These are phyloP conservation scores for Aspergillus hortae DNA, from an alignment of 2,329 filamentous ascomycete genomes.

Conservation along the genomic window DNA sequence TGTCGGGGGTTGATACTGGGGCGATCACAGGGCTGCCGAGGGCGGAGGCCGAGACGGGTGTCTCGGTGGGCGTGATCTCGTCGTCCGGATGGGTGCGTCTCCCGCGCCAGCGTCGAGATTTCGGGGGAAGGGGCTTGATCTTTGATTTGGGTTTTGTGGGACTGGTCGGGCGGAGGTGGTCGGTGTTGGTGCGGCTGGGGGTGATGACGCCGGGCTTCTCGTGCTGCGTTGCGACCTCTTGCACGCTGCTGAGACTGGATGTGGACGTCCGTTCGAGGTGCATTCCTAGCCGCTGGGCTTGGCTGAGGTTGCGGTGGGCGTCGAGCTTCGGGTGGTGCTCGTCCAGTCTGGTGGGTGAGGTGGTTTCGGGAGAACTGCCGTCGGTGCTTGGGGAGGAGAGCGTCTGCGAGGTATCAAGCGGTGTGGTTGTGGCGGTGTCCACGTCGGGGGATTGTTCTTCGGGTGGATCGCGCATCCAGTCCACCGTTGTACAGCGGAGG, in stretches of 20 bases:
- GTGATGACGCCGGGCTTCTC: conserved; percentile 82
- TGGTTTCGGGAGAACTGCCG: conserved; percentile 46
- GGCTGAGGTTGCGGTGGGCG: conserved; percentile 15
- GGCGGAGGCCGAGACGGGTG: conserved; percentile 12
- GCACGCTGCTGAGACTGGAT: conserved; percentile 73
- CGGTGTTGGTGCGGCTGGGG: conserved; percentile 58
- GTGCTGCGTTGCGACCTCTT: conserved; percentile 72
- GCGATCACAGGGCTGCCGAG: conserved; percentile 2
- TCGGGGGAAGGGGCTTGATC: conserved; percentile 41
- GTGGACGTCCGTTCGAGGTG: conserved; percentile 65
- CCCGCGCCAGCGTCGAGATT: conserved; percentile 42
- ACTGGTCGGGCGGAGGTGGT: conserved; percentile 10
- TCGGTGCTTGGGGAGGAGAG: conserved; percentile 25
- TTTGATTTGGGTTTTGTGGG: conserved; percentile 25
- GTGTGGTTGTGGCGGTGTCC: conserved; percentile 3
- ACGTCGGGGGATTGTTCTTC: neutral
- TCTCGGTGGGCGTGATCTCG: conserved; percentile 28
- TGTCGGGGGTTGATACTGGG: neutral
- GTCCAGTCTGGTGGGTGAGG: conserved; percentile 28
- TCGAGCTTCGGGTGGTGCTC: neutral
- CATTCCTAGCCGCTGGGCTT: conserved; percentile 56
- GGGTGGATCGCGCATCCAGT: conserved; percentile 40
- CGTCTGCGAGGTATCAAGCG: conserved; percentile 37
- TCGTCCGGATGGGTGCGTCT: conserved; percentile 31
- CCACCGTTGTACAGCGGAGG: conserved; percentile 42